Conservation (phyloP, 257 asterid genomes). For the Nicotiana sylvestris region DNA sequence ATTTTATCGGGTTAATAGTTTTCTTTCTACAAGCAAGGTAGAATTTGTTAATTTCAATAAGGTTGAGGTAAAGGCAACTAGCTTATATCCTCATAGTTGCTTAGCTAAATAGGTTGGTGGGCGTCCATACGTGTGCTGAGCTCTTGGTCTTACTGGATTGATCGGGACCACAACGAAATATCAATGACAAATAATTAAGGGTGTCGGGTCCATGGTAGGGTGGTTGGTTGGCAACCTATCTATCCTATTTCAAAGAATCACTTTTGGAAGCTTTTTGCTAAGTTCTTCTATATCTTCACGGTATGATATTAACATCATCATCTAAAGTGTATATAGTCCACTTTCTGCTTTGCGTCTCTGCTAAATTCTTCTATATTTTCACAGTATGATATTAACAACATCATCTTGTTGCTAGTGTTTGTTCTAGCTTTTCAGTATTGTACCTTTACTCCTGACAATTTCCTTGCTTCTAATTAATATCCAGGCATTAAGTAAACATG, state of each 20-base stretch:
- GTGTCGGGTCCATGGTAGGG: background rate
- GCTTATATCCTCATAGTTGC: background rate
- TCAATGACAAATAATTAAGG: background rate
- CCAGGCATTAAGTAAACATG: background rate
- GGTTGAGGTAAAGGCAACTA: background rate
- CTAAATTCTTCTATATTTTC: too few relatives aligned
- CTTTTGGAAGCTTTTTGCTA: background rate
- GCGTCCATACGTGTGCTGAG: background rate
- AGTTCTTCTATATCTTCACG: too few relatives aligned
- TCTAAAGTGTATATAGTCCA: too few relatives aligned
- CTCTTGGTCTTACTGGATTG: background rate
- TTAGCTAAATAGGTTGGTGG: background rate
- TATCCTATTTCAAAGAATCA: background rate
- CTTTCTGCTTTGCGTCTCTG: too few relatives aligned
- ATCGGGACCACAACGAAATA: background rate
- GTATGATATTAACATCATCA: too few relatives aligned
- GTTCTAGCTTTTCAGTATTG: too few relatives aligned
- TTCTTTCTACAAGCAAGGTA: background rate
- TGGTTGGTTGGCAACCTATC: background rate
- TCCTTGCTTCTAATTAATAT: background rate
- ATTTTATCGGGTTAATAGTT: background rate
- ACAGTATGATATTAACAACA: too few relatives aligned
- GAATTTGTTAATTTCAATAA: background rate
- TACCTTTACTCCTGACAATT: background rate
- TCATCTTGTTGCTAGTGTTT: too few relatives aligned